Base-by-base conservation (phyloP, 129 eudicot genomes). In the Arctium lappa region DNA sequence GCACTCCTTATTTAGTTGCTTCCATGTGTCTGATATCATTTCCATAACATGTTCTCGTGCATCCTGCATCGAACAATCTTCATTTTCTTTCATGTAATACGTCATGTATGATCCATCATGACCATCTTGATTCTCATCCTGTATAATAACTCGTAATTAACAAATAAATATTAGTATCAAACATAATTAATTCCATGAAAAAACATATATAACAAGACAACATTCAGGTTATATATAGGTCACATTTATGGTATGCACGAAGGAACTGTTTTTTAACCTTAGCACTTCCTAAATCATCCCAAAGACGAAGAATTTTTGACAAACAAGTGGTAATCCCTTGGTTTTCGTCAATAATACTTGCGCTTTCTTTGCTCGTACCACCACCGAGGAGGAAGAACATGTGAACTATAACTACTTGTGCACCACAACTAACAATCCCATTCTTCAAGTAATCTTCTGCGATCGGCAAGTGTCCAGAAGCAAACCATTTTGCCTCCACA, bases 81-180 rank as follows among this genome's bases (percentile, higher is more conserved):
- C 42, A 22, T 89, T 82, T 31, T 90, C 97, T 15, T 85, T 85
- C 89, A 82, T 79, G 86, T 88, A 92, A 78, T 83, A 90, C 0
- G 74, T 78, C 77, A 88, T 34, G 31, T 88, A 89, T 8, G 97
- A 92, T 68, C 94, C 97, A 81, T 90, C 97, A 46, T 82, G 77
- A 2, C 93, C 97, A 4, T 85, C 81, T 88, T 88, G 97, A 78
- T 86, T 78, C 86, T 85, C 89, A 70, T 92, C 94, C 97, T 92
- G 87, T 50, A 12, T 5, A 22, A 22, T 22, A 22, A 22, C 27
- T 22, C 27, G 27, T 44, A 44, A 44, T 44, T 9, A 44, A 44
- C 53, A 44, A 44, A 1, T 44, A 3, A 44, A 9, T 44, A 44
- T 70, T 70, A 8, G 15, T 56, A 2, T 6, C 8, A 0, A 10